Evolutionary conservation across 176 grass and related monocot species (phyloP).

Genomic region (Hyparrhenia diplandra): DNA sequence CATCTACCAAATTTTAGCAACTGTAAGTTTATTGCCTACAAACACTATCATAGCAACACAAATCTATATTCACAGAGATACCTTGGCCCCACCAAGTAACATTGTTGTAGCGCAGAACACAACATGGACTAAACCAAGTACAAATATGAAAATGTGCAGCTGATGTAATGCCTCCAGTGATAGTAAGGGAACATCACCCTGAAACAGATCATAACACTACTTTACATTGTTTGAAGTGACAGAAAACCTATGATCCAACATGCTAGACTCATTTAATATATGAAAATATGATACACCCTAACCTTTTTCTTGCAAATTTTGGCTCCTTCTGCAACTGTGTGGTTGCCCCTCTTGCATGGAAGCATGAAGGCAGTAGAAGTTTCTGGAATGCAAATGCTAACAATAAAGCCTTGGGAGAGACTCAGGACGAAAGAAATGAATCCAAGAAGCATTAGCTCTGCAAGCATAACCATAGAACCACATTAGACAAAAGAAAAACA

Average conservation of each 20-base stretch:
- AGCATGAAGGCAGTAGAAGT: constrained; percentile 49
- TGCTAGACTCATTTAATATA: background rate
- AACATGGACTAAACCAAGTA: constrained; percentile 77
- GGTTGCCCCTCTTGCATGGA: constrained; percentile 57
- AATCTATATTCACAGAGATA: constrained; percentile 18
- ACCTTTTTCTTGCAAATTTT: constrained; percentile 61
- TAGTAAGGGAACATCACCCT: constrained; percentile 75
- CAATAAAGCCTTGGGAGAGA: constrained; percentile 58
- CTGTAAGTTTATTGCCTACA: constrained; percentile 9
- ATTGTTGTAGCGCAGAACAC: constrained; percentile 77
- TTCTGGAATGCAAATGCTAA: constrained; percentile 62
- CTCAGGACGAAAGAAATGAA: constrained; percentile 90
- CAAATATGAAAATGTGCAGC: constrained; percentile 91
- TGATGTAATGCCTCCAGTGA: constrained; percentile 86
- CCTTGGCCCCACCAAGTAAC: constrained; percentile 72
- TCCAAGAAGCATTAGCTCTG: constrained; percentile 94
- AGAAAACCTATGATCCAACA: background rate
- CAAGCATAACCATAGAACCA: constrained; percentile 24
- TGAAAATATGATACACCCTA: background rate
- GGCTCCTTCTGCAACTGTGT: constrained; percentile 5
- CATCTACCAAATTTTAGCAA: constrained; percentile 45
- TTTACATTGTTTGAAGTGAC: background rate
- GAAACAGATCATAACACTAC: constrained; percentile 29
- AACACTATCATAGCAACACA: constrained; percentile 14
- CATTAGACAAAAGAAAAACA: constrained; percentile 23